Conservation (phyloP, 352 stramenopile species). For the Peronosclerospora sorghi region DNA sequence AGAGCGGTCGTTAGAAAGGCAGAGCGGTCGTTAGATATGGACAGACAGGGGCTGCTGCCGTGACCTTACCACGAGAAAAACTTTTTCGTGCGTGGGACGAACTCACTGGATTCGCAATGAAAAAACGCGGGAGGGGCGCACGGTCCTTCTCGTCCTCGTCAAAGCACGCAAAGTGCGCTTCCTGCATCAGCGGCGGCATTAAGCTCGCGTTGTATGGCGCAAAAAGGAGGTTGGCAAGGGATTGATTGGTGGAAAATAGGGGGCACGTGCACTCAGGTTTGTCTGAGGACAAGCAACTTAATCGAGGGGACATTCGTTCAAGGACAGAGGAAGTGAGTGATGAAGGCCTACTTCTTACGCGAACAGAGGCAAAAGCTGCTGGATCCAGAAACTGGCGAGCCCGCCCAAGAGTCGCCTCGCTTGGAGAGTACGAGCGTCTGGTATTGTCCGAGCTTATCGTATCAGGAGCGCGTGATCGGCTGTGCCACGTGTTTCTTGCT, state of each 20-base stretch:
- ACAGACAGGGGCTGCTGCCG: too few species aligned
- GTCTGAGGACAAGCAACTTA: too few species aligned
- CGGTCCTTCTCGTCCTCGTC: constrained; percentile 38
- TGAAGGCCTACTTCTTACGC: constrained; percentile 38
- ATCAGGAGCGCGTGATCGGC: constrained; percentile 77
- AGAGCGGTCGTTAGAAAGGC: too few species aligned
- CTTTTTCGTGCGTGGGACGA: constrained; percentile 40
- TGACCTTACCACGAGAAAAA: constrained; percentile 36
- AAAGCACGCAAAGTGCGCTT: constrained; percentile 64
- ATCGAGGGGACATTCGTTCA: too few species aligned
- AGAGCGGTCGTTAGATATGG: too few species aligned
- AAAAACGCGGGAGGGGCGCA: constrained; percentile 18
- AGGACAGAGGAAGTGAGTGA: too few species aligned
- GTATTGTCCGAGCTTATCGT: constrained; percentile 64
- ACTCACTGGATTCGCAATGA: constrained; percentile 21
- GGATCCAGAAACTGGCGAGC: constrained; percentile 42
- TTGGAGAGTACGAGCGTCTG: constrained; percentile 23
- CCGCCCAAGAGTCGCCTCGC: constrained; percentile 17
- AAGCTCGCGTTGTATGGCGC: constrained; percentile 9
- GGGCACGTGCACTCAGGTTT: not conserved
- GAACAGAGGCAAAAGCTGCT: constrained; percentile 74
- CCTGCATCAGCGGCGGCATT: constrained; percentile 39
- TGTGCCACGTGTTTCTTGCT: constrained; percentile 72
- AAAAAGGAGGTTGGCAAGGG: not conserved
- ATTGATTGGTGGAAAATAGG: not conserved